phyloP scores from a whole-genome alignment of 2,329 filamentous ascomycete genomes.

The Phoma herbarum region DNA sequence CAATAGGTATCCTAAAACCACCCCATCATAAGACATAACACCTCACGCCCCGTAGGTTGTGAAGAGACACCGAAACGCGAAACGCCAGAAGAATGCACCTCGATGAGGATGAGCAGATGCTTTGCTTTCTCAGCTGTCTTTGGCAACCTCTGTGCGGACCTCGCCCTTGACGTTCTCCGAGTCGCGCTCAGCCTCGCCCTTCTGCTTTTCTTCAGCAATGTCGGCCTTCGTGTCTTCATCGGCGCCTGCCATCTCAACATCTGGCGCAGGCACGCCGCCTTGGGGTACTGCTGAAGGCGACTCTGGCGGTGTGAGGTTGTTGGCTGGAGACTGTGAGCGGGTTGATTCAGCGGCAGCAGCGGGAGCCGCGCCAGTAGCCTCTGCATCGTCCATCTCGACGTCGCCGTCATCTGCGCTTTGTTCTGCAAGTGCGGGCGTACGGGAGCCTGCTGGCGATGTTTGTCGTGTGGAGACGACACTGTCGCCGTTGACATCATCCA shows the following conservation, averaged over 20 bases:
- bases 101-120: background rate
- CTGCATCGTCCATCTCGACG: constrained; percentile 47
- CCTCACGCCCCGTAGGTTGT: constrained; percentile 18
- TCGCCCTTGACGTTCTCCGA: constrained; percentile 45
- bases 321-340: constrained; percentile 42
- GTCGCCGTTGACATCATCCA: constrained; percentile 45
- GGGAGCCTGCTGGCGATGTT: constrained; percentile 37
- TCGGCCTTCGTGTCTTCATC: constrained; percentile 33
- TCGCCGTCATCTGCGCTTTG: constrained; percentile 47
- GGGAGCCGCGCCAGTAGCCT: constrained; percentile 22
- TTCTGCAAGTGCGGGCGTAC: constrained; percentile 39
- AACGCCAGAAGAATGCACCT: constrained; percentile 26
- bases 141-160: constrained; percentile 40
- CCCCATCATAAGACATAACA: constrained; percentile 28
- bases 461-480: constrained; percentile 42
- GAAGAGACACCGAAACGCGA: constrained; percentile 20
- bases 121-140: constrained; percentile 25
- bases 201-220: constrained; percentile 33
- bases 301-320: constrained; percentile 49
- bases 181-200: constrained; percentile 41
- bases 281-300: constrained; percentile 34
- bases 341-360: constrained; percentile 23
- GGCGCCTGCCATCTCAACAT: constrained; percentile 46
- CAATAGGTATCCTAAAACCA: background rate
- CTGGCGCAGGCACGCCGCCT: constrained; percentile 27